These are phyloP conservation scores for Trichoderma lentiforme DNA, from an alignment of 2,329 filamentous ascomycete species.

Conservation along the genomic window DNA sequence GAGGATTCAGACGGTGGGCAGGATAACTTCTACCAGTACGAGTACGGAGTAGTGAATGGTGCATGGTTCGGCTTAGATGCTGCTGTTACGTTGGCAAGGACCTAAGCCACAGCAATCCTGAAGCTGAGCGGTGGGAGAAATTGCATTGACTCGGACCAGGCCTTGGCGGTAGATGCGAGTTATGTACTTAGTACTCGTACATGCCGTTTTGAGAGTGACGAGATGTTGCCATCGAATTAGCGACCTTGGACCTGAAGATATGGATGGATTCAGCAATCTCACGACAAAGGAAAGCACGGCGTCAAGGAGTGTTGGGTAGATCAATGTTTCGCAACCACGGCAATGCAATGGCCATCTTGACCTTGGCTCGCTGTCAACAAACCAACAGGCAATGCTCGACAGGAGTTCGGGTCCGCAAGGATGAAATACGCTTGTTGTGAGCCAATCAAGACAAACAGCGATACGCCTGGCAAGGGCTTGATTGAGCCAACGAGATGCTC, in stretches of 20 bases:
- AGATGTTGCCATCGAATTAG: background rate
- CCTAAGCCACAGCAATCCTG: constrained; percentile 6
- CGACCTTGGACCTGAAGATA: background rate
- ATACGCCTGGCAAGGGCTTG: background rate
- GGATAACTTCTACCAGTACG: background rate
- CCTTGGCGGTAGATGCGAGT: background rate
- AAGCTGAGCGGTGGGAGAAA: constrained; percentile 2
- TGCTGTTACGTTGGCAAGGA: background rate
- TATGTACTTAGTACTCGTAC: background rate
- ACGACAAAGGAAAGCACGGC: background rate
- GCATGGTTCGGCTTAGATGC: background rate
- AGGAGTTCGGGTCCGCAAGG: background rate
- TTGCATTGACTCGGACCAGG: background rate
- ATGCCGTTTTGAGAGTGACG: background rate
- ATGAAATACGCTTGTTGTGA: background rate
- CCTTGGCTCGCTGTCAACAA: background rate
- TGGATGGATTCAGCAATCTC: background rate
- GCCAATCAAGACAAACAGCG: constrained; percentile 3
- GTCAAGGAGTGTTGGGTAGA: background rate
- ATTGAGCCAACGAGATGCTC: background rate
- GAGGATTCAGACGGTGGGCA: background rate
- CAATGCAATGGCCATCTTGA: background rate
- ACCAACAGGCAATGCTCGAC: constrained; percentile 3
- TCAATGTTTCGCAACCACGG: background rate
- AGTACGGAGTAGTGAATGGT: background rate